Conservation (phyloP, 805 yeast genomes). For the Metschnikowia dekortorum region DNA sequence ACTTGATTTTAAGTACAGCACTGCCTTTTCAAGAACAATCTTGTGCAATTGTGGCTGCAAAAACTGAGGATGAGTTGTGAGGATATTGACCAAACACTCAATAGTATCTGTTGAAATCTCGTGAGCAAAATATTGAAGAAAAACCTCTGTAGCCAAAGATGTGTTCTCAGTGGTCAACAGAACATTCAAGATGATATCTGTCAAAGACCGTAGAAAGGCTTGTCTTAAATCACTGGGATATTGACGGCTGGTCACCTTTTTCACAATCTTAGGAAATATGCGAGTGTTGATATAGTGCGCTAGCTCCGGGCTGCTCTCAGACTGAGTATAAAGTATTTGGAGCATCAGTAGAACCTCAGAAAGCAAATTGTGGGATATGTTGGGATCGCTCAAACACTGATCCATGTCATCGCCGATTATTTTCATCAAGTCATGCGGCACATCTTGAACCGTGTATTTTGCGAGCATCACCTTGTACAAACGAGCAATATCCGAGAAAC, state of each 20-base stretch:
- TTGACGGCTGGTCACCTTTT: conserved; percentile 15
- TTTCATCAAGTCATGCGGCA: conserved; percentile 18
- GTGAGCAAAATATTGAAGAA: conserved; percentile 21
- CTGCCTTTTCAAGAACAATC: conserved; percentile 18
- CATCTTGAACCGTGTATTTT: conserved; percentile 9
- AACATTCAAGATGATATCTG: conserved; percentile 18
- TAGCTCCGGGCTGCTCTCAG: background rate
- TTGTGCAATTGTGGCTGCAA: conserved; percentile 14
- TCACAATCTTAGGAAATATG: conserved; percentile 17
- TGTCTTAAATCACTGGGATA: conserved; percentile 30
- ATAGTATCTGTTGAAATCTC: conserved; percentile 28
- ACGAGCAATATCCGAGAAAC: conserved; percentile 24
- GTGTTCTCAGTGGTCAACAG: conserved; percentile 9
- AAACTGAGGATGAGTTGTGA: conserved; percentile 11
- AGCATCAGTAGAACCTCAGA: conserved; percentile 26
- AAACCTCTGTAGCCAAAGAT: conserved; percentile 11
- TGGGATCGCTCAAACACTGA: conserved; percentile 20
- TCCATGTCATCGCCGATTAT: conserved; percentile 23
- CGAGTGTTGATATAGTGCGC: conserved; percentile 7
- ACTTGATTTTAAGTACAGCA: conserved; percentile 22
- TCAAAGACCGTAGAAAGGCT: conserved; percentile 21
- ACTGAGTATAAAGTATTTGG: conserved; percentile 15
- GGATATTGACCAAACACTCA: conserved; percentile 21
- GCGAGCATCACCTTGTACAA: conserved; percentile 25
- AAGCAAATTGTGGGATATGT: conserved; percentile 25